phyloP scores from a whole-genome alignment of 2,329 filamentous ascomycete genomes.

The Colletotrichum sp. region DNA sequence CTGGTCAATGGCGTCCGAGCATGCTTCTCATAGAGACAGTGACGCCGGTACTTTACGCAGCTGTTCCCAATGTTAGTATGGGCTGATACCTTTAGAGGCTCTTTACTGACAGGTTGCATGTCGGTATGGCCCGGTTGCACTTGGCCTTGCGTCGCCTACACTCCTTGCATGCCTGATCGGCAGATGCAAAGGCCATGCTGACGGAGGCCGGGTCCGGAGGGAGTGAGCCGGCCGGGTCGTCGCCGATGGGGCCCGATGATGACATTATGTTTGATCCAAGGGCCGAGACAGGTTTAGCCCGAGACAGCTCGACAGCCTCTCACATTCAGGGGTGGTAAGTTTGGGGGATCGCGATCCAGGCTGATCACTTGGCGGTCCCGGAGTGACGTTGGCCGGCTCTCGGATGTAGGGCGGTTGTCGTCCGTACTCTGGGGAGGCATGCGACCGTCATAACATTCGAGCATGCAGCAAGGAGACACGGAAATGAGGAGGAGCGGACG shows the following conservation, averaged over 20 bases:
- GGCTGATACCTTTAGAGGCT: not conserved
- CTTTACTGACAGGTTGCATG: slow-evolving; percentile 43
- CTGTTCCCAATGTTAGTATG: not conserved
- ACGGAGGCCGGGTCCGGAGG: not conserved
- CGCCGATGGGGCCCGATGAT: not conserved
- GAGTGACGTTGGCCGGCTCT: not conserved
- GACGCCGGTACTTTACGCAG: slow-evolving; percentile 47
- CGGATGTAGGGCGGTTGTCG: not conserved
- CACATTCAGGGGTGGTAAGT: not conserved
- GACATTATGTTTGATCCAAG: not conserved
- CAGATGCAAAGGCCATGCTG: slow-evolving; percentile 25
- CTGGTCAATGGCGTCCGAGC: slow-evolving; percentile 52
- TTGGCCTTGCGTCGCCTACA: slow-evolving; percentile 44
- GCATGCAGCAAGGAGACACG: not conserved
- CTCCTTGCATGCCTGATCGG: slow-evolving; percentile 44
- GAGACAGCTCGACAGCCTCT: not conserved
- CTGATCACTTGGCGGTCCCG: not conserved
- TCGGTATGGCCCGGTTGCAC: slow-evolving; percentile 42
- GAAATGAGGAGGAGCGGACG: not conserved
- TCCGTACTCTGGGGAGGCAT: not conserved
- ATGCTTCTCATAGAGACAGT: slow-evolving; percentile 54
- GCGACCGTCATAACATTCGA: not conserved
- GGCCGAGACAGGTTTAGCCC: not conserved
- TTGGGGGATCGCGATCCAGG: not conserved
- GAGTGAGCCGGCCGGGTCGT: not conserved